Evolutionary conservation across 1,284 basidiomycete genomes (phyloP).

Genomic region (Hymenochaete sp.): DNA sequence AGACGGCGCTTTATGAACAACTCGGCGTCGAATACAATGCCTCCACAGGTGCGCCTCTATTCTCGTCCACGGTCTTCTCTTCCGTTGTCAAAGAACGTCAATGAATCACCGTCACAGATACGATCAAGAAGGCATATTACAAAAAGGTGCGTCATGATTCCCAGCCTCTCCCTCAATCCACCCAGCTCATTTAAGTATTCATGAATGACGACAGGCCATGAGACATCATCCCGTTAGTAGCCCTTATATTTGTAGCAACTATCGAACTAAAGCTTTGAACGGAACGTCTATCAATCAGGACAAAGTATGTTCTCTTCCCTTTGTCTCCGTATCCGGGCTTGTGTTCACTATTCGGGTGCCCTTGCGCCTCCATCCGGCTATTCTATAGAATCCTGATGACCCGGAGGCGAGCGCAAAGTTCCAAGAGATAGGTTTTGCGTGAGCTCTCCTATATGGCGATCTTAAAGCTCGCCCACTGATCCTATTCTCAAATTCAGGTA

Average conservation of each 20-base stretch:
- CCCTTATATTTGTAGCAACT: not conserved
- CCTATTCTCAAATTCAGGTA: no score
- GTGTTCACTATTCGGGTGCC: constrained; percentile 4
- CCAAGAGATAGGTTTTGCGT: constrained; percentile 85
- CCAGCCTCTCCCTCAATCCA: constrained; percentile 17
- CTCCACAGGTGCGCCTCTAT: constrained; percentile 50
- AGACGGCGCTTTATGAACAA: constrained; percentile 73
- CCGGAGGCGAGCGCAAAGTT: constrained; percentile 73
- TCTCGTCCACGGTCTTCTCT: not conserved
- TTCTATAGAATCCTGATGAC: constrained; percentile 70
- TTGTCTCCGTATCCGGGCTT: not conserved
- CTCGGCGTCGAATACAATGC: constrained; percentile 65
- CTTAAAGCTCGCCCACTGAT: no score
- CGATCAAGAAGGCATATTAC: constrained; percentile 90
- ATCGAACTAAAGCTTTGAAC: constrained; percentile 52
- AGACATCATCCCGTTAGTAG: constrained; percentile 80
- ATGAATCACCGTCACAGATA: constrained; percentile 36
- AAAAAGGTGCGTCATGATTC: constrained; percentile 49
- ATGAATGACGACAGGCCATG: no score
- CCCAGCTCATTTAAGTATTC: constrained; percentile 17
- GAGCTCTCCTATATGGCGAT: no score
- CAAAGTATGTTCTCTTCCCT: not conserved
- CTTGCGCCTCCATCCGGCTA: constrained; percentile 6
- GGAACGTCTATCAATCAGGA: not conserved
- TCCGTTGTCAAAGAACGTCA: constrained; percentile 10